Evolutionary conservation across 2,329 filamentous ascomycete genomes (phyloP).

Genomic region (Endocalyx cinctus): DNA sequence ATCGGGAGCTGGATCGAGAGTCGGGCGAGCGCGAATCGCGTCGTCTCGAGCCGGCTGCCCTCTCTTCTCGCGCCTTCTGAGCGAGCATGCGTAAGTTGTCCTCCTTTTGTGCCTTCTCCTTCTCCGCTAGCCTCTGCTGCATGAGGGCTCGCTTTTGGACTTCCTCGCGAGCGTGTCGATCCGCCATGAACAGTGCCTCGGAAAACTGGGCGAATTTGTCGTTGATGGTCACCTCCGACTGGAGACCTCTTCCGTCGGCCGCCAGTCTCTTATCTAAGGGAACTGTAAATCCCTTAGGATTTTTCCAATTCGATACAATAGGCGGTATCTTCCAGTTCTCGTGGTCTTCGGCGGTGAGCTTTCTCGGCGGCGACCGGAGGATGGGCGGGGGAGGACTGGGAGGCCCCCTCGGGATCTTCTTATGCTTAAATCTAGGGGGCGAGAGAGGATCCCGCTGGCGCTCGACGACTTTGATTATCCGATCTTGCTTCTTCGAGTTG

Average conservation of each 20-base stretch:
- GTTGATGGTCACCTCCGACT: conserved; percentile 94
- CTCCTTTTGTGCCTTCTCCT: conserved; percentile 92
- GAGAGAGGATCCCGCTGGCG: conserved; percentile 88
- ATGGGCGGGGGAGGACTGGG: conserved; percentile 90
- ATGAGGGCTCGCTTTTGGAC: conserved; percentile 88
- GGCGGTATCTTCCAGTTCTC: conserved; percentile 89
- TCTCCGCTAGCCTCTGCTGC: conserved; percentile 94
- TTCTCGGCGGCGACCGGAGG: conserved; percentile 90
- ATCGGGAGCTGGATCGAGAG: conserved; percentile 29
- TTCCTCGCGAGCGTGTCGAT: conserved; percentile 91
- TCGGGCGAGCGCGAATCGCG: conserved; percentile 29
- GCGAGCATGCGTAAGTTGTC: conserved; percentile 84
- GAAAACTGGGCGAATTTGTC: conserved; percentile 98
- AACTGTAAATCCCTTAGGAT: conserved; percentile 96
- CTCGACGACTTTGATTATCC: conserved; percentile 98
- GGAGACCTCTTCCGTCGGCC: conserved; percentile 84
- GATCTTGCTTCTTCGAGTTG: conserved; percentile 79
- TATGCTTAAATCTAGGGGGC: conserved; percentile 97
- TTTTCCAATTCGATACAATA: conserved; percentile 98
- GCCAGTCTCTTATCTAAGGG: conserved; percentile 92
- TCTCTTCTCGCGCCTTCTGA: conserved; percentile 86
- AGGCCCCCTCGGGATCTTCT: conserved; percentile 91
- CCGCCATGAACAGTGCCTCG: conserved; percentile 89
- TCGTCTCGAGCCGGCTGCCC: conserved; percentile 49
- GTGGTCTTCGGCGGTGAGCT: conserved; percentile 93